phyloP scores from a whole-genome alignment of 257 asterid species.

The Solanum corneliomulleri region DNA sequence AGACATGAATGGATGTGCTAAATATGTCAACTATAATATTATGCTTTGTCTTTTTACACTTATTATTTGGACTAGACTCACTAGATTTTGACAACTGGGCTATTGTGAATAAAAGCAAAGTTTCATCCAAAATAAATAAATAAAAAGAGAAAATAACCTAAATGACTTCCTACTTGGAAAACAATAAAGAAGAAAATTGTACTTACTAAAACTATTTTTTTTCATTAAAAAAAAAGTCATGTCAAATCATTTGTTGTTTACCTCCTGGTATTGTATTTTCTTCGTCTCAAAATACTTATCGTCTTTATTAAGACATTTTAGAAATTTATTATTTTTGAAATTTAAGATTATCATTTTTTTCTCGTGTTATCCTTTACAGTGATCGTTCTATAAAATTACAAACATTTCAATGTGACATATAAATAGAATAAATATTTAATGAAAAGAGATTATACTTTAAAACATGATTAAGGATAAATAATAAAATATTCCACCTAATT shows the following conservation, averaged over 20 bases:
- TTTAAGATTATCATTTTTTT: neutral
- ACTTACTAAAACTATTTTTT: neutral
- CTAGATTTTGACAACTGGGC: neutral
- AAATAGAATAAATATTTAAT: neutral
- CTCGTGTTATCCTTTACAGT: neutral
- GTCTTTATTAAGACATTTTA: neutral
- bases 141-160: neutral
- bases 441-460: neutral
- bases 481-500: neutral
- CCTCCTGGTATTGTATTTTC: neutral
- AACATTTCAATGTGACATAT: neutral
- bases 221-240: neutral
- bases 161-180: slow-evolving; percentile 28
- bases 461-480: neutral
- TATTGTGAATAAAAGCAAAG: neutral
- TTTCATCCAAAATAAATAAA: neutral
- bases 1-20: slow-evolving; percentile 3
- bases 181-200: neutral
- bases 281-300: neutral
- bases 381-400: neutral
- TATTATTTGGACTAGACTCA: neutral
- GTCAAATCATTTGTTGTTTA: neutral
- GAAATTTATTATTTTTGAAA: neutral
- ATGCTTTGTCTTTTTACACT: neutral
- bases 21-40: neutral